phyloP scores from a whole-genome alignment of 371 early-diverging fungal genomes.

The Quaeritorhiza haematococci region DNA sequence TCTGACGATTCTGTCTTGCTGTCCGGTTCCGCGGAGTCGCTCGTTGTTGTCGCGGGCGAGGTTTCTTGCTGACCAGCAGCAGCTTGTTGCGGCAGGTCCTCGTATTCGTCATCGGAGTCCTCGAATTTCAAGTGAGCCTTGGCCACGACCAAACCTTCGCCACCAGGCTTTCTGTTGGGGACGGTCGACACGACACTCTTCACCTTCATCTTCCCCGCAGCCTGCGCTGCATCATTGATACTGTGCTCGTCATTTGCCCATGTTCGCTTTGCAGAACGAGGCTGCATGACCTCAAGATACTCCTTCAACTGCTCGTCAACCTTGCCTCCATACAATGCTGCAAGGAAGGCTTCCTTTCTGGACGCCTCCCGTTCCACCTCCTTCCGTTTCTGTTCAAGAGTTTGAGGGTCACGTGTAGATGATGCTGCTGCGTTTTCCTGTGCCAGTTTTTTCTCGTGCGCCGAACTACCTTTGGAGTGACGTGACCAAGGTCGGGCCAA shows the following conservation, averaged over 20 bases:
- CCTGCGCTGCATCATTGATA: constrained; percentile 4
- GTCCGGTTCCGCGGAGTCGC: neutral
- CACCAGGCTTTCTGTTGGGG: constrained; percentile 56
- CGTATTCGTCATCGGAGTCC: constrained; percentile 62
- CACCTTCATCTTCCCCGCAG: constrained; percentile 26
- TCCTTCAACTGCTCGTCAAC: constrained; percentile 79
- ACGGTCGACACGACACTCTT: constrained; percentile 46
- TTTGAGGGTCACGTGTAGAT: too few species aligned
- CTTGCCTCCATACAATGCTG: constrained; percentile 53
- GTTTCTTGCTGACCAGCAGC: neutral
- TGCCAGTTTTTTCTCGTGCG: constrained; percentile 38
- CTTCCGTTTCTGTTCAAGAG: too few species aligned
- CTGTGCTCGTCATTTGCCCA: constrained; percentile 88
- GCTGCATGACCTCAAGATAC: constrained; percentile 85
- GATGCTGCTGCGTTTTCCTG: neutral
- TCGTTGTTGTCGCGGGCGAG: neutral
- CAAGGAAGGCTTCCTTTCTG: constrained; percentile 11
- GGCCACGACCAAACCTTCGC: constrained; percentile 48
- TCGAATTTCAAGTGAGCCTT: constrained; percentile 52
- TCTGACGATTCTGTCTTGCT: constrained; percentile 22
- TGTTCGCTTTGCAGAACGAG: constrained; percentile 69
- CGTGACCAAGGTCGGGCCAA: constrained; percentile 90
- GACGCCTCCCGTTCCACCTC: constrained; percentile 34
- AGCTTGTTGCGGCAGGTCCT: constrained; percentile 50
- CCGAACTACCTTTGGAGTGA: constrained; percentile 74